Percentiles rank a stretch among this genome's conserved stretches.
Conservation (phyloP, 805 yeast species). For the Candida wancherniae region DNA sequence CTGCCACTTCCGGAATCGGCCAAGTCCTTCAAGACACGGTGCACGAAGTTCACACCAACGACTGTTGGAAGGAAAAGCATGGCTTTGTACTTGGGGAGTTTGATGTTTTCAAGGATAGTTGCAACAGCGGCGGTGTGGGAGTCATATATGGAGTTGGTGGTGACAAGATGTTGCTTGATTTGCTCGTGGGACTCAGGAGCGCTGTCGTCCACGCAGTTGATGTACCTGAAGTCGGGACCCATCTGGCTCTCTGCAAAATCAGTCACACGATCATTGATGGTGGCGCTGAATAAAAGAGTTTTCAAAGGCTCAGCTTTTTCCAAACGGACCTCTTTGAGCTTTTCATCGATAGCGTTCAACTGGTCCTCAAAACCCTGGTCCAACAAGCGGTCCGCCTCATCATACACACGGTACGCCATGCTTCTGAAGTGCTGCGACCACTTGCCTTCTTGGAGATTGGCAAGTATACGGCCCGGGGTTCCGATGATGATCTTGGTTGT, state of each 20-base stretch:
- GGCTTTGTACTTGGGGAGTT: conserved; percentile 55
- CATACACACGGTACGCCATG: conserved; percentile 67
- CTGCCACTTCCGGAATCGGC: conserved; percentile 5
- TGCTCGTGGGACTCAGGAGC: conserved; percentile 75
- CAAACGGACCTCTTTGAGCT: conserved; percentile 35
- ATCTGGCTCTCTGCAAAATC: conserved; percentile 57
- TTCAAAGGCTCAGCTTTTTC: conserved; percentile 37
- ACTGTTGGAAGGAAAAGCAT: conserved; percentile 82
- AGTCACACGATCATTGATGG: conserved; percentile 66
- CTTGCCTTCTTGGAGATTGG: conserved; percentile 46
- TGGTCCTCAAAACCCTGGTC: conserved; percentile 76
- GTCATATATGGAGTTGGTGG: conserved; percentile 52
- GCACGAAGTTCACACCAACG: conserved; percentile 56
- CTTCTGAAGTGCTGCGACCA: conserved; percentile 45
- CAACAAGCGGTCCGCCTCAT: conserved; percentile 87
- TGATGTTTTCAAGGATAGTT: conserved; percentile 36
- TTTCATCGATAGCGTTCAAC: conserved; percentile 52
- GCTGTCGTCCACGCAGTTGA: conserved; percentile 70
- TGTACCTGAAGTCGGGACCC: conserved; percentile 48
- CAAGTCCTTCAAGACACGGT: conserved; percentile 30
- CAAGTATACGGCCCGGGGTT: conserved; percentile 84
- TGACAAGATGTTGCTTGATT: conserved; percentile 62
- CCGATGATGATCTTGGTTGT: conserved; percentile 69
- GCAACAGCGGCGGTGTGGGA: conserved; percentile 54
- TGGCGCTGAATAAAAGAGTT: conserved; percentile 82